Percentiles rank a stretch among this genome's conserved stretches.
phyloP scores from a whole-genome alignment of 139 green algal genomes.

The Chlamydomonas sp. region DNA sequence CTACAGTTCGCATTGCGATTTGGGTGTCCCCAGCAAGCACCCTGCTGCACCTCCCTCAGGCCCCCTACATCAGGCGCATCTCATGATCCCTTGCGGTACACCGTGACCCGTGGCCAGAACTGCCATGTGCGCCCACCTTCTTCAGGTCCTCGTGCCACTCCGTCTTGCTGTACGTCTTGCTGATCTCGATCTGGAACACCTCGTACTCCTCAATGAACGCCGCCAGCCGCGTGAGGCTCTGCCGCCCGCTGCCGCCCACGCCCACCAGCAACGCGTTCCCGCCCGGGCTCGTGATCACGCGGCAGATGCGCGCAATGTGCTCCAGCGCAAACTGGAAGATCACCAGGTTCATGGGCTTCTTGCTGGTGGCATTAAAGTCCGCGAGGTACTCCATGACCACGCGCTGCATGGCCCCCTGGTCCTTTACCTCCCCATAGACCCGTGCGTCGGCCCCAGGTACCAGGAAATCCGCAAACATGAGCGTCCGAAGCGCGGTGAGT shows the following conservation, averaged over 20 bases:
- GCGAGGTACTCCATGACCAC: slow-evolving; percentile 72
- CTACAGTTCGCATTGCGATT: not conserved
- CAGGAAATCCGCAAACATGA: slow-evolving; percentile 89
- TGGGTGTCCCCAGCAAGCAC: too few species aligned
- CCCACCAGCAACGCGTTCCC: too few species aligned
- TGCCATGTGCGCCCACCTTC: slow-evolving; percentile 16
- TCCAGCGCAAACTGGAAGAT: slow-evolving; percentile 68
- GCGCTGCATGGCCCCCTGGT: slow-evolving; percentile 39
- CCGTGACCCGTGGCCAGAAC: too few species aligned
- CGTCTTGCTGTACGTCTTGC: slow-evolving; percentile 53
- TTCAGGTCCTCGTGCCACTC: slow-evolving; percentile 63
- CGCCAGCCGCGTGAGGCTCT: too few species aligned
- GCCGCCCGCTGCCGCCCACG: too few species aligned
- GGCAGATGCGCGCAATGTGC: slow-evolving; percentile 52
- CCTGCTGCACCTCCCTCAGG: too few species aligned
- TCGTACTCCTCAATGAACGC: too few species aligned
- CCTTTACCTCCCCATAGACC: slow-evolving; percentile 68
- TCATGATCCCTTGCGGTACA: too few species aligned
- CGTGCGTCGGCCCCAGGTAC: slow-evolving; percentile 55
- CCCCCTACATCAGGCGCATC: too few species aligned
- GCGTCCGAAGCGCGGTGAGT: slow-evolving; percentile 52
- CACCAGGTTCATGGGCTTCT: slow-evolving; percentile 67
- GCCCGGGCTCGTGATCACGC: too few species aligned
- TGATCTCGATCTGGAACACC: slow-evolving; percentile 35
- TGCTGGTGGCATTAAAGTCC: slow-evolving; percentile 75